Evolutionary conservation across 768 basidiomycete species (phyloP), one percentile per base, ranked within the genome.

Genomic region (Clitopilus passeckerianus): DNA sequence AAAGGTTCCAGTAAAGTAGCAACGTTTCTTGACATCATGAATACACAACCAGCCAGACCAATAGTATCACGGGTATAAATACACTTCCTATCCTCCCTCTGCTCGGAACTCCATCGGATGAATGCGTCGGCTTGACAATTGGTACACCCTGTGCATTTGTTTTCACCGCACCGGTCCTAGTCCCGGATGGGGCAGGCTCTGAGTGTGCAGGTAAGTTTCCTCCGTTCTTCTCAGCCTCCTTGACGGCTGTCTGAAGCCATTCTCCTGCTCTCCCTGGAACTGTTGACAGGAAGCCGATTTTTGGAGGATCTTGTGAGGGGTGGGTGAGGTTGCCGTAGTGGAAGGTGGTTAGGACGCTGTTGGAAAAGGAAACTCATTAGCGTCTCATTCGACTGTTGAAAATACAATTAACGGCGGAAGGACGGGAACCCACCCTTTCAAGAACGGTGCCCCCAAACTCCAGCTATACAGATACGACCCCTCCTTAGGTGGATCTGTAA

Each of bases 391-490:
- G 27, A 30, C 27, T 30, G 27, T n/a, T n/a, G n/a, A n/a, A n/a
- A n/a, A n/a, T n/a, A n/a, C n/a, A 22, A 18, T 63, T 18, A 57
- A 44, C 56, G 37, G 2, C 23, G 20, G 22, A 22, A 22, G 35
- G 10, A 3, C n/a, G 58, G 44, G 43, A 60, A 14, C 83, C 50
- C 61, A 90, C 89, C 87, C 80, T 67, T 90, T 90, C 59, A 92
- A 65, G 64, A 91, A 91, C 0, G 90, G 90, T 63, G 80, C 82
- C 1, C 90, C 90, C 30, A 92, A 72, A 71, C 84, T 90, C 90
- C 90, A 92, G 64, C 84, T 86, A 64, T 88, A 90, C 53, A 87
- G 68, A 63, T 86, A 90, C 3, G 83, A 82, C 5, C 82, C 82
- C 10, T 66, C 70, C 9, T 64, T 66, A 0, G 89, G 90, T 2